phyloP scores from a whole-genome alignment of 495 filamentous ascomycete genomes.

The Xylaria acuta region DNA sequence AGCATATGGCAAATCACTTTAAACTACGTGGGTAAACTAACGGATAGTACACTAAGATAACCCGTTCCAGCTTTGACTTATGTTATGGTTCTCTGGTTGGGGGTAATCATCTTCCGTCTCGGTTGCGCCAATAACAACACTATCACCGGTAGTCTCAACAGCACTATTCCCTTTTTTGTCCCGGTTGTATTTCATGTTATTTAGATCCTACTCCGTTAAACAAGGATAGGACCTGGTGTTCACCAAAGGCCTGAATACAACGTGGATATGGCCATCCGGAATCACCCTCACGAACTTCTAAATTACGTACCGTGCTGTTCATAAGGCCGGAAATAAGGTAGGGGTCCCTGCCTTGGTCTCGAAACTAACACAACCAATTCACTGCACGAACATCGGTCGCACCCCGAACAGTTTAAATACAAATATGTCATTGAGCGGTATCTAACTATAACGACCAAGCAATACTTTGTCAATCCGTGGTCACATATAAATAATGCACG shows the following conservation, averaged over 20 bases:
- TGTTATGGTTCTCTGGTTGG: not conserved
- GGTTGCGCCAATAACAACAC: too few relatives aligned
- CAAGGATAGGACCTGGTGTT: not conserved
- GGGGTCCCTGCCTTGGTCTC: too few relatives aligned
- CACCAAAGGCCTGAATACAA: not conserved
- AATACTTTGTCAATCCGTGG: not conserved
- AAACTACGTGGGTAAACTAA: not conserved
- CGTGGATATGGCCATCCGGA: not conserved
- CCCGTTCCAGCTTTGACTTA: not conserved
- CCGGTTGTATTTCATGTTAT: not conserved
- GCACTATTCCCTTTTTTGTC: too few relatives aligned
- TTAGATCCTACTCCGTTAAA: not conserved
- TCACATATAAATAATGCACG: not conserved
- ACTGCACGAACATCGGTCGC: not conserved
- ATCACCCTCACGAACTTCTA: not conserved
- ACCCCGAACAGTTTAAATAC: not conserved
- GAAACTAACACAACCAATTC: not conserved
- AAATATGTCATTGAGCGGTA: not conserved
- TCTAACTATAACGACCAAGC: conserved; percentile 3
- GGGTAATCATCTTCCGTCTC: not conserved
- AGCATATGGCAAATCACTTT: not conserved
- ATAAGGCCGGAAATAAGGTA: too few relatives aligned
- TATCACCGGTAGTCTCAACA: not conserved
- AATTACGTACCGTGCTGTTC: not conserved
- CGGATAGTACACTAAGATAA: not conserved